These are phyloP conservation scores for Dactylonectria macrodidyma DNA, from an alignment of 2,329 filamentous ascomycete species.

Conservation along the genomic window DNA sequence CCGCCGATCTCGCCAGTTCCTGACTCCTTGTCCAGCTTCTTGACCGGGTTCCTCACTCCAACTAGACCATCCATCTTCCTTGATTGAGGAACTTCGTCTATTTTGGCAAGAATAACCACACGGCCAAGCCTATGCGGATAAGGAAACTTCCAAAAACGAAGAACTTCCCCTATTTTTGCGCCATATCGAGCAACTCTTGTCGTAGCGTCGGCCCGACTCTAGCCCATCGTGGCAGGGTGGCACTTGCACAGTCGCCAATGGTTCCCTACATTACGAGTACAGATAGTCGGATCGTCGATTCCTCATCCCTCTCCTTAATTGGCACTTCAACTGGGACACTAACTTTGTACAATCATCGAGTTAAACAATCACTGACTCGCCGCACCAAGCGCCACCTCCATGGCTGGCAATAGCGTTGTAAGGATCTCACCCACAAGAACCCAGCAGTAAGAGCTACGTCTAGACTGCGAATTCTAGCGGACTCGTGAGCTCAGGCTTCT, in stretches of 20 bases:
- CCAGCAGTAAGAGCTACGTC: constrained; percentile 82
- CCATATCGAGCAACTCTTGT: constrained; percentile 22
- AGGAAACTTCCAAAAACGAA: constrained; percentile 81
- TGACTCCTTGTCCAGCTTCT: constrained; percentile 51
- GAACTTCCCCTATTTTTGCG: constrained; percentile 68
- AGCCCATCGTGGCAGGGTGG: not conserved
- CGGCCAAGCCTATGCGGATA: constrained; percentile 75
- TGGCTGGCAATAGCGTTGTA: constrained; percentile 73
- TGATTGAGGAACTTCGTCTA: constrained; percentile 75
- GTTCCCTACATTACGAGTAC: constrained; percentile 78
- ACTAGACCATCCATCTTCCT: constrained; percentile 79
- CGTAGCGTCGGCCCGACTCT: not conserved
- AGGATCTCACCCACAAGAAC: constrained; percentile 80
- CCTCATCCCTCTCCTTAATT: not conserved
- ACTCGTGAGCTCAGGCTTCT: constrained; percentile 34
- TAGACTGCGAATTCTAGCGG: constrained; percentile 71
- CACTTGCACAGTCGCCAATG: constrained; percentile 59
- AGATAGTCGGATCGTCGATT: constrained; percentile 48
- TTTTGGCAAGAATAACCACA: constrained; percentile 76
- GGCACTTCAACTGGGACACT: constrained; percentile 28
- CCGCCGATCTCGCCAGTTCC: constrained; percentile 43
- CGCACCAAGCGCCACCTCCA: constrained; percentile 78
- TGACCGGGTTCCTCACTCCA: constrained; percentile 65
- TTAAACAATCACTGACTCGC: constrained; percentile 83
- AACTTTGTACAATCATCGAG: constrained; percentile 76